Conservation (phyloP, 106 monocot species). For the Dendrobium catenatum region DNA sequence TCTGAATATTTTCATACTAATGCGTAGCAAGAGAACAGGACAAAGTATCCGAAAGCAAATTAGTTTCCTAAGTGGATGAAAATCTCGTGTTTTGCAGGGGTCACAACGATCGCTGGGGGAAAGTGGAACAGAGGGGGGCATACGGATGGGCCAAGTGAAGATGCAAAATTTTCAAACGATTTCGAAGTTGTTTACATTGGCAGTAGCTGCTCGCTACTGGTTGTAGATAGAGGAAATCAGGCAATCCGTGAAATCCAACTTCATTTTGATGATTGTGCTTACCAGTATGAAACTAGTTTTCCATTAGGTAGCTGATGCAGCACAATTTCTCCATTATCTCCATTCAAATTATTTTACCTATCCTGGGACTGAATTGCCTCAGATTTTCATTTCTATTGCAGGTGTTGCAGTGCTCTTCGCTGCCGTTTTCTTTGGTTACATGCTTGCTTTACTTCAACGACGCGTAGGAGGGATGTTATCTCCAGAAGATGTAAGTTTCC, state of each 20-base stretch:
- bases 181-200: conserved; percentile 84
- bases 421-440: conserved; percentile 98
- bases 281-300: conserved; percentile 71
- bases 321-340: not conserved
- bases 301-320: conserved; percentile 50
- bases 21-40: no score
- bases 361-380: no score
- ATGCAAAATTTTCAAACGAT: conserved; percentile 90
- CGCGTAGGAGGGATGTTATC: conserved; percentile 68
- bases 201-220: conserved; percentile 89
- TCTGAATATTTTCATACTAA: no score
- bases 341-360: not conserved
- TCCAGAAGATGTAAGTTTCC: conserved; percentile 52
- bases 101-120: conserved; percentile 89
- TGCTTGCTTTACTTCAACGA: conserved; percentile 91
- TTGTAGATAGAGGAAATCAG: conserved; percentile 82
- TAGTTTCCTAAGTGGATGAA: not conserved
- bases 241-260: conserved; percentile 92
- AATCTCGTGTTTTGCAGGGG: conserved; percentile 43
- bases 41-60: not conserved
- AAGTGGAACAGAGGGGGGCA: conserved; percentile 77
- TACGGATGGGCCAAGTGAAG: conserved; percentile 74
- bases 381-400: conserved; percentile 23
- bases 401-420: conserved; percentile 88
- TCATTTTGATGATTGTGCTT: conserved; percentile 81